These are phyloP conservation scores for Elsinoe necatrix DNA, from an alignment of 2,329 filamentous ascomycete species.

Conservation along the genomic window DNA sequence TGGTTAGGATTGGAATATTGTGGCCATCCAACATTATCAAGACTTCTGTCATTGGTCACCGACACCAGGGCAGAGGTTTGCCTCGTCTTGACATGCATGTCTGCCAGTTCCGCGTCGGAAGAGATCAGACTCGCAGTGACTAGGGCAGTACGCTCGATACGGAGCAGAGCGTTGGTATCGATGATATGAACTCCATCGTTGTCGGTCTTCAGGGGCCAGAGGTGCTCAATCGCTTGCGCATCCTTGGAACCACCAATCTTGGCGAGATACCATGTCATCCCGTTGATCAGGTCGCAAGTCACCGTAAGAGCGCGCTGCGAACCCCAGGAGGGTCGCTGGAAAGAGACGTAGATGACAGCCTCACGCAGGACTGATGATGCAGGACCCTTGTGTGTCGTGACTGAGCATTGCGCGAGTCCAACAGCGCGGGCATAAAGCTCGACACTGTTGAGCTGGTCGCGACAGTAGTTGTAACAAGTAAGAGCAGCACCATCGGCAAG, in stretches of 20 bases:
- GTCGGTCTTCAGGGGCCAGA: background rate
- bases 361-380: conserved; percentile 68
- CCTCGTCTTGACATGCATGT: background rate
- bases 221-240: background rate
- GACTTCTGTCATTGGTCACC: background rate
- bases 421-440: conserved; percentile 51
- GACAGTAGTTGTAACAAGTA: conserved; percentile 55
- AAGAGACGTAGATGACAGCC: conserved; percentile 30
- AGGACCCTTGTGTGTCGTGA: conserved; percentile 55
- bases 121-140: background rate
- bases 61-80: background rate
- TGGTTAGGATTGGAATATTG: background rate
- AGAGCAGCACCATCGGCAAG: conserved; percentile 46
- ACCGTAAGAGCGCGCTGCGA: conserved; percentile 1
- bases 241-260: background rate
- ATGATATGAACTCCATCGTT: background rate
- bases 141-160: background rate
- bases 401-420: conserved; percentile 55
- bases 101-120: background rate
- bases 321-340: background rate
- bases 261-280: background rate
- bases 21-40: background rate
- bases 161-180: background rate
- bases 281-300: background rate
- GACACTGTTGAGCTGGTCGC: conserved; percentile 52